Percentiles rank a stretch among this genome's conserved stretches.
Conservation (phyloP, 306 rosid species). For the Cucurbita pepo region DNA sequence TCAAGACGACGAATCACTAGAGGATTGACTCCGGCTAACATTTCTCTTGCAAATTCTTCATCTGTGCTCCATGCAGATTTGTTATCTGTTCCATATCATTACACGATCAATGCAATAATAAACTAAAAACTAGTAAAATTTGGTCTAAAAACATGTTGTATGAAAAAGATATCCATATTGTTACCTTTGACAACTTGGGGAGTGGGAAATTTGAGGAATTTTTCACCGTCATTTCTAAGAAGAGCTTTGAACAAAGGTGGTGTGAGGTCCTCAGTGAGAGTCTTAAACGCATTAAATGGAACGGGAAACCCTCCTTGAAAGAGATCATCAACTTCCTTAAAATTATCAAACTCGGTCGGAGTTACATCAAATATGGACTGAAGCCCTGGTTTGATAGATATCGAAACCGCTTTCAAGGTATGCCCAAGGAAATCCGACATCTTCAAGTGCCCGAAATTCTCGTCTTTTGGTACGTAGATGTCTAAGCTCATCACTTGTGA, state of each 20-base stretch:
- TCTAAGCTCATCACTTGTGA: conserved; percentile 27
- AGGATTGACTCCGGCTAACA: conserved; percentile 82
- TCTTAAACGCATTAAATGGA: conserved; percentile 27
- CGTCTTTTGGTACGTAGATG: conserved; percentile 79
- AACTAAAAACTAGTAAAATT: too few relatives aligned
- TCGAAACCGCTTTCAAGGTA: conserved; percentile 45
- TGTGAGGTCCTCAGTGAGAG: conserved; percentile 32
- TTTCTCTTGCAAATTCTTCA: conserved; percentile 80
- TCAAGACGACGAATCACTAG: conserved; percentile 37
- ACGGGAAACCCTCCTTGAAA: conserved; percentile 56
- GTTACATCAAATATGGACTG: conserved; percentile 39
- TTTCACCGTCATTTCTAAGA: conserved; percentile 50
- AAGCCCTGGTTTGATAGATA: conserved; percentile 49
- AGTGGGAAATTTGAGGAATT: conserved; percentile 38
- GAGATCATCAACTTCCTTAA: conserved; percentile 44
- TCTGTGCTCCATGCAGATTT: background rate
- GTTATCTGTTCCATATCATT: conserved; percentile 38
- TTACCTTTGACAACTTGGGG: conserved; percentile 74
- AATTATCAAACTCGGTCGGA: conserved; percentile 45
- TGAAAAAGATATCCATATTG: too few relatives aligned
- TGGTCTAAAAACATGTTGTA: too few relatives aligned
- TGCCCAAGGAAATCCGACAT: conserved; percentile 61
- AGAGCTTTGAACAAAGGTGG: conserved; percentile 50
- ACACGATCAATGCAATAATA: background rate
- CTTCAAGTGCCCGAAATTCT: conserved; percentile 65